These are phyloP conservation scores for Tuber aestivum DNA, from an alignment of 495 filamentous ascomycete genomes.

Conservation along the genomic window DNA sequence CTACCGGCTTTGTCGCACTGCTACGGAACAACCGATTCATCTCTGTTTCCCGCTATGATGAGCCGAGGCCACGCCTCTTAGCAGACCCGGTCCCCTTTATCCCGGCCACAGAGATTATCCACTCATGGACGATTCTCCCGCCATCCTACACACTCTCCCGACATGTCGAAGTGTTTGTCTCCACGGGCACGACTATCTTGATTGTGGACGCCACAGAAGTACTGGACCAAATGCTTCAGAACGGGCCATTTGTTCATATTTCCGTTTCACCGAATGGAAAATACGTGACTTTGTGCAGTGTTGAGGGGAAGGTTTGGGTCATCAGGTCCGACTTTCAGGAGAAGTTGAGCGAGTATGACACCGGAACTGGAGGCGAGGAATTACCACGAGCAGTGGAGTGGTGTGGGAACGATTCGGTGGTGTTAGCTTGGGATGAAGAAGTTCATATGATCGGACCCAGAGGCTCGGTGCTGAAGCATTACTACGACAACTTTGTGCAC, in stretches of 20 bases:
- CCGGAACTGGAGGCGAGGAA: conserved; percentile 63
- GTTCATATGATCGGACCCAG: conserved; percentile 89
- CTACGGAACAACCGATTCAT: conserved; percentile 83
- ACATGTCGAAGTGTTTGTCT: conserved; percentile 87
- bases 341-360: conserved; percentile 86
- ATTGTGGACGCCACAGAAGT: conserved; percentile 81
- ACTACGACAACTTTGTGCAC: conserved; percentile 86
- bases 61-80: conserved; percentile 79
- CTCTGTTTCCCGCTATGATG: conserved; percentile 79
- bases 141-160: conserved; percentile 87
- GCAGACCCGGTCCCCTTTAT: conserved; percentile 57
- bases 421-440: conserved; percentile 96
- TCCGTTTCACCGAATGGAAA: conserved; percentile 84
- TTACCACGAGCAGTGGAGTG: conserved; percentile 82
- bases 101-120: conserved; percentile 50
- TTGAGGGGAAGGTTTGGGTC: conserved; percentile 81
- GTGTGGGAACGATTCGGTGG: conserved; percentile 93
- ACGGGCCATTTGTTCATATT: conserved; percentile 86
- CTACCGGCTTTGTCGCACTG: conserved; percentile 85
- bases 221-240: conserved; percentile 81
- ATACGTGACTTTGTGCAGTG: conserved; percentile 78
- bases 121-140: conserved; percentile 84
- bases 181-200: conserved; percentile 77
- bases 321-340: conserved; percentile 91
- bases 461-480: conserved; percentile 72